Evolutionary conservation across 1,284 basidiomycete genomes (phyloP).

Genomic region (Retiboletus fuscus): DNA sequence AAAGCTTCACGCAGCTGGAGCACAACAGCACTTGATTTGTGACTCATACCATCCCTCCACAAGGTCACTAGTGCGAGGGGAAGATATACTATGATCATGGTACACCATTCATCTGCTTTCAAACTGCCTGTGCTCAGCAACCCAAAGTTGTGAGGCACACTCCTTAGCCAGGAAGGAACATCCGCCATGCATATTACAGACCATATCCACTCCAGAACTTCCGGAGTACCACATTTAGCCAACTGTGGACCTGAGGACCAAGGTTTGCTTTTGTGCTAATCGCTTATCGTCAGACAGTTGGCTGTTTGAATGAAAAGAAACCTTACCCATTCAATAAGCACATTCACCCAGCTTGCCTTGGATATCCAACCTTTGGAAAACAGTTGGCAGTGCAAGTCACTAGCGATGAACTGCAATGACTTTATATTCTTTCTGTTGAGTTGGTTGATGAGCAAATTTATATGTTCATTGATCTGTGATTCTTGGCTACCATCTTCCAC

Average conservation of each 20-base stretch:
- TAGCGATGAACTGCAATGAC: constrained; percentile 4
- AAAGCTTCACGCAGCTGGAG: constrained; percentile 10
- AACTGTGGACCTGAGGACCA: constrained; percentile 7
- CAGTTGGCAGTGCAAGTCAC: constrained; percentile 3
- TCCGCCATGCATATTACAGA: constrained; percentile 8
- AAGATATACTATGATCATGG: constrained; percentile 18
- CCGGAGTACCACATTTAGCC: constrained; percentile 3
- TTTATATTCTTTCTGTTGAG: constrained; percentile 18
- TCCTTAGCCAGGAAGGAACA: constrained; percentile 12
- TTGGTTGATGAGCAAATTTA: constrained; percentile 3
- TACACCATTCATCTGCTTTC: constrained; percentile 24
- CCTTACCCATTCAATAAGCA: constrained; percentile 15
- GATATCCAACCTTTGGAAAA: background rate
- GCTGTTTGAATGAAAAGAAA: background rate
- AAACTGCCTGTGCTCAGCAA: constrained; percentile 2
- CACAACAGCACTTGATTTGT: background rate
- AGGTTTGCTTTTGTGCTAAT: constrained; percentile 10
- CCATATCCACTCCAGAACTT: constrained; percentile 12
- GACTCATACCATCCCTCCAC: constrained; percentile 14
- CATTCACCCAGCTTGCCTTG: constrained; percentile 12
- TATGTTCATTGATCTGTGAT: background rate
- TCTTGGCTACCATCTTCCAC: background rate
- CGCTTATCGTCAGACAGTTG: background rate
- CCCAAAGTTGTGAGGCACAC: constrained; percentile 19
- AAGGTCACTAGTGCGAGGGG: constrained; percentile 18